Percentiles rank a stretch among this genome's conserved stretches.
These are phyloP conservation scores for Coemansia sp. DNA, from an alignment of 192 early-diverging fungal species.

Conservation along the genomic window DNA sequence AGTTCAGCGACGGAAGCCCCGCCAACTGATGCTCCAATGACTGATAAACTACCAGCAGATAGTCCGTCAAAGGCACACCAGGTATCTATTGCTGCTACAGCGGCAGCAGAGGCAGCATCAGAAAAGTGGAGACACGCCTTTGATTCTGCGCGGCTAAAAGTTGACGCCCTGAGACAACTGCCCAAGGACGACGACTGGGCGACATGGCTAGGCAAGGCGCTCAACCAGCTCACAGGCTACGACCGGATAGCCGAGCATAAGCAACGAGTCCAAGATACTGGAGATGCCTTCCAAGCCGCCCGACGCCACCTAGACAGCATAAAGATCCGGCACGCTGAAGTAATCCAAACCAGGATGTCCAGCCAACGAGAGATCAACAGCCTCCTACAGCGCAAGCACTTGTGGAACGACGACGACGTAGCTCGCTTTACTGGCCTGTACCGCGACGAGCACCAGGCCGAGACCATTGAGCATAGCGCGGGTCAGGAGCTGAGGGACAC, in stretches of 20 bases:
- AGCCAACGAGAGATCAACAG: conserved; percentile 79
- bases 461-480: conserved; percentile 52
- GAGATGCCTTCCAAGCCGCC: conserved; percentile 51
- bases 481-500: conserved; percentile 56
- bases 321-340: conserved; percentile 62
- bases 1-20: background rate
- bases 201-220: conserved; percentile 44
- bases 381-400: conserved; percentile 74
- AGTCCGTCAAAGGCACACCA: background rate
- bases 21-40: background rate
- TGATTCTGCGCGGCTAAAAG: conserved; percentile 11
- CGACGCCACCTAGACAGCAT: conserved; percentile 51
- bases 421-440: conserved; percentile 76
- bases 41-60: background rate
- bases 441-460: conserved; percentile 68
- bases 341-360: conserved; percentile 58
- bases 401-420: conserved; percentile 75
- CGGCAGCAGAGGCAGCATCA: conserved; percentile 15
- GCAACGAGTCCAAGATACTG: conserved; percentile 58
- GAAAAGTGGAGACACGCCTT: conserved; percentile 25
- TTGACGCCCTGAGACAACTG: conserved; percentile 13
- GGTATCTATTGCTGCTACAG: background rate
- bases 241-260: conserved; percentile 68
- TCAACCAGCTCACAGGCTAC: conserved; percentile 76
- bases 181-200: conserved; percentile 50